Conservation (phyloP, 768 basidiomycete species). For the Pleurotus tuber-regium region DNA sequence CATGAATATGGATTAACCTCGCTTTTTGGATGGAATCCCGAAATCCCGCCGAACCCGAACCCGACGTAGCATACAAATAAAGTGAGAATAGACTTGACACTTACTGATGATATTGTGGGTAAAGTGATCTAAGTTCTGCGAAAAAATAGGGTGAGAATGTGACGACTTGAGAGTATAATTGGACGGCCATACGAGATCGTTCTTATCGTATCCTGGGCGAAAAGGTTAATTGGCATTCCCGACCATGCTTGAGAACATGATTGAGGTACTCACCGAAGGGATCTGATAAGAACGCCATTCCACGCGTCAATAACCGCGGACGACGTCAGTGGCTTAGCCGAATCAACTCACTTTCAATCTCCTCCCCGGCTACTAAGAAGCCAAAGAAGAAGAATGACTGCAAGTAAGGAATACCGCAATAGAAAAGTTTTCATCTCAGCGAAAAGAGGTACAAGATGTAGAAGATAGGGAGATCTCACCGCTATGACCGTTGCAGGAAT, state of each 20-base stretch:
- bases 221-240: too few species aligned
- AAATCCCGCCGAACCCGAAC: background rate
- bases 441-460: too few species aligned
- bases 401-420: too few species aligned
- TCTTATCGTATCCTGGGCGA: constrained; percentile 61
- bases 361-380: constrained; percentile 71
- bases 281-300: too few species aligned
- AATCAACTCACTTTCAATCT: constrained; percentile 65
- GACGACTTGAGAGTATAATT: too few species aligned
- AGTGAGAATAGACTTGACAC: constrained; percentile 17
- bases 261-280: constrained; percentile 37
- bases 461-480: too few species aligned
- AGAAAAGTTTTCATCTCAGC: too few species aligned
- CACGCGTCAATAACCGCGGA: too few species aligned
- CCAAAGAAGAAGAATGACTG: constrained; percentile 73
- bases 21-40: background rate
- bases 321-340: too few species aligned
- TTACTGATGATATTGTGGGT: constrained; percentile 65
- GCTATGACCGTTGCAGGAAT: constrained; percentile 58
- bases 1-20: too few species aligned
- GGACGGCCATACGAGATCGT: constrained; percentile 59
- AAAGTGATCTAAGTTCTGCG: constrained; percentile 69
- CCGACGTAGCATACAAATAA: background rate
- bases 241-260: too few species aligned
- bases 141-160: too few species aligned